Evolutionary conservation across 768 basidiomycete species (phyloP).

Genomic region (Boletus insuetus): DNA sequence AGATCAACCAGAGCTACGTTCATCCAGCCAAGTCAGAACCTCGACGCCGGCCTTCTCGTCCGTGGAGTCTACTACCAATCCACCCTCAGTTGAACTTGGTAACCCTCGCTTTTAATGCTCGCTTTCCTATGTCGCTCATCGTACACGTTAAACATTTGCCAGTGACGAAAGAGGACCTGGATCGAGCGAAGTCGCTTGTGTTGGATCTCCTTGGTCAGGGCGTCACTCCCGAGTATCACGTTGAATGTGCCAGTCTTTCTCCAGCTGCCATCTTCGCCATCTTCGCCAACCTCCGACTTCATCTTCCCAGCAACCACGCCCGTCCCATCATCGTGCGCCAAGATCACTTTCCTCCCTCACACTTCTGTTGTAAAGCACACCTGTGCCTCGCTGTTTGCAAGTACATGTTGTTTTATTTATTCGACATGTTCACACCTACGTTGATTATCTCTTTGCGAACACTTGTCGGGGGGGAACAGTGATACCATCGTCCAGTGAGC

Average conservation of each 20-base stretch:
- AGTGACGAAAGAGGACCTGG: constrained; percentile 44
- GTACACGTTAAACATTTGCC: not conserved
- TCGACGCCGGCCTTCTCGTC: not conserved
- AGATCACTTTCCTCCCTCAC: not conserved
- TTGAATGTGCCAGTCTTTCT: constrained; percentile 45
- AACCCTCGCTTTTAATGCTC: not conserved
- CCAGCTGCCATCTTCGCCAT: constrained; percentile 35
- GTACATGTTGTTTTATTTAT: not conserved
- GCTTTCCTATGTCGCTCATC: not conserved
- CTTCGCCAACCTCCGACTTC: constrained; percentile 43
- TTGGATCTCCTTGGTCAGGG: constrained; percentile 58
- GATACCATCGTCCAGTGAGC: too few species aligned
- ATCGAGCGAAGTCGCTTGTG: constrained; percentile 45
- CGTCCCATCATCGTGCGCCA: not conserved
- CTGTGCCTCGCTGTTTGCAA: not conserved
- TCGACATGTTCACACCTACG: too few species aligned
- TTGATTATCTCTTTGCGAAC: too few species aligned
- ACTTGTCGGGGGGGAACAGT: too few species aligned
- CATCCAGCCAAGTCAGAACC: not conserved
- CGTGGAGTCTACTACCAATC: not conserved
- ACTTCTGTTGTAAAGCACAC: too few species aligned
- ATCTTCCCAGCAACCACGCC: constrained; percentile 25
- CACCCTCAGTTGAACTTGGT: constrained; percentile 3
- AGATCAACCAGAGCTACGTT: not conserved
- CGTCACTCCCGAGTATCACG: constrained; percentile 46